Evolutionary conservation across 169 alveolate genomes (phyloP).

Genomic region (Cyclospora cayetanensis): DNA sequence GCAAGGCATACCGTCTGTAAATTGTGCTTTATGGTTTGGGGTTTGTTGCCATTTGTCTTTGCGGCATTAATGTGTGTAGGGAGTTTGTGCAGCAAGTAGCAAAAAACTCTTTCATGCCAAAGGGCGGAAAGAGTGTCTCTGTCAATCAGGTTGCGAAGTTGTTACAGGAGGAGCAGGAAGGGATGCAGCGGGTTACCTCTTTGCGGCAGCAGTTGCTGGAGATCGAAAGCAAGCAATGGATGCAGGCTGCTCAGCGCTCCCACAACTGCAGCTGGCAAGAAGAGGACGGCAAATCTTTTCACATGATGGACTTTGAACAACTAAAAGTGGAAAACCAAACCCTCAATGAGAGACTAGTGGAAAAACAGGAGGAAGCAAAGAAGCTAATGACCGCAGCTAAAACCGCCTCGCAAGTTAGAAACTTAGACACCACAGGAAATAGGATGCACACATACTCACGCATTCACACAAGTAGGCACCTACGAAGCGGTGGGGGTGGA

Average conservation of each 20-base stretch:
- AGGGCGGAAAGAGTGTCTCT: conserved; percentile 85
- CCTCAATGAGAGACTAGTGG: conserved; percentile 93
- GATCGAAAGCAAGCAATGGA: conserved; percentile 87
- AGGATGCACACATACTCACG: too few relatives aligned
- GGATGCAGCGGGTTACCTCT: conserved; percentile 76
- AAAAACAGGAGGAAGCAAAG: conserved; percentile 92
- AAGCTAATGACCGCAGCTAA: conserved; percentile 87
- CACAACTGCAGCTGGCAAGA: conserved; percentile 83
- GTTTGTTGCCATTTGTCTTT: too few relatives aligned
- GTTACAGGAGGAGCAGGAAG: conserved; percentile 76
- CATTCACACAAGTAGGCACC: too few relatives aligned
- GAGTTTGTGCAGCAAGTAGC: conserved; percentile 88
- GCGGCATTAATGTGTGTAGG: too few relatives aligned
- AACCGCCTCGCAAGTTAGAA: not conserved
- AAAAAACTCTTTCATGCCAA: conserved; percentile 80
- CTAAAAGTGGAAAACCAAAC: conserved; percentile 94
- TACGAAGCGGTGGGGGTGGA: too few relatives aligned
- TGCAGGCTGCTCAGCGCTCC: conserved; percentile 65
- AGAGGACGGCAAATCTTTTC: conserved; percentile 92
- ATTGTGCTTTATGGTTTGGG: too few relatives aligned
- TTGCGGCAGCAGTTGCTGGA: conserved; percentile 88
- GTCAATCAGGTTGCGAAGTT: conserved; percentile 63
- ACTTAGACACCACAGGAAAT: too few relatives aligned
- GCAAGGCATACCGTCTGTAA: too few relatives aligned
- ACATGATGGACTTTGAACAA: conserved; percentile 94